These are phyloP conservation scores for Cystoderma amianthinum DNA, from an alignment of 768 basidiomycete species.

Conservation along the genomic window DNA sequence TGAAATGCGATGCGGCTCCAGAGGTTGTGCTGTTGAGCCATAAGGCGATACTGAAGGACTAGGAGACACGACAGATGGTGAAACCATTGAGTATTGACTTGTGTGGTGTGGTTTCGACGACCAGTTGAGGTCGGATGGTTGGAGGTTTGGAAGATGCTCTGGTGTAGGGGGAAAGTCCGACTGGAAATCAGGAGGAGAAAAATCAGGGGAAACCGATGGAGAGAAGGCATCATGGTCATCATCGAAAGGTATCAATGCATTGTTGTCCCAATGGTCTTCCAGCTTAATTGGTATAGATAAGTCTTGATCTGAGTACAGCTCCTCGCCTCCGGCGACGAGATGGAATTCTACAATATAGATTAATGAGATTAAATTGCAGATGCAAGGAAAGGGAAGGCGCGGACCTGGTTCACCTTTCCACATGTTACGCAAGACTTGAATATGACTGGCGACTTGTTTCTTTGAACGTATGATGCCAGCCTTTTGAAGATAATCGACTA, in stretches of 20 bases:
- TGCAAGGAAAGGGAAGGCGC: conserved; percentile 8
- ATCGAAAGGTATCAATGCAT: conserved; percentile 35
- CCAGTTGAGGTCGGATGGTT: conserved; percentile 16
- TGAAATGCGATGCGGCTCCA: neutral
- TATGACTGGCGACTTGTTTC: conserved; percentile 88
- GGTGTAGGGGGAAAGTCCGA: conserved; percentile 42
- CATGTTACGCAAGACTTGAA: conserved; percentile 82
- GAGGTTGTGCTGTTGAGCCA: neutral
- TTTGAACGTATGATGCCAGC: conserved; percentile 67
- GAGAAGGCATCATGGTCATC: conserved; percentile 36
- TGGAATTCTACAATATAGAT: conserved; percentile 54
- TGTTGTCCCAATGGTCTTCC: conserved; percentile 42
- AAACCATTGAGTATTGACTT: conserved; percentile 6
- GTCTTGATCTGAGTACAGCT: conserved; percentile 46
- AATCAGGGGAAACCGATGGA: conserved; percentile 36
- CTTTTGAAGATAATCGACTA: conserved; percentile 73
- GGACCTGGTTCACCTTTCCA: conserved; percentile 78
- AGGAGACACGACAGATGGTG: conserved; percentile 1
- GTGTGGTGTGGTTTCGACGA: conserved; percentile 5
- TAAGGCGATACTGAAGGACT: neutral
- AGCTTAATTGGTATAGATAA: conserved; percentile 48
- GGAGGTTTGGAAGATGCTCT: conserved; percentile 23
- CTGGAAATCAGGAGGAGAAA: conserved; percentile 36
- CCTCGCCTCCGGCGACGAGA: conserved; percentile 77
- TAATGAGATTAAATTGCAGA: conserved; percentile 8